Evolutionary conservation across 148 eudicot genomes (phyloP), one percentile per base, ranked within the genome.

Genomic region (Silene conica): DNA sequence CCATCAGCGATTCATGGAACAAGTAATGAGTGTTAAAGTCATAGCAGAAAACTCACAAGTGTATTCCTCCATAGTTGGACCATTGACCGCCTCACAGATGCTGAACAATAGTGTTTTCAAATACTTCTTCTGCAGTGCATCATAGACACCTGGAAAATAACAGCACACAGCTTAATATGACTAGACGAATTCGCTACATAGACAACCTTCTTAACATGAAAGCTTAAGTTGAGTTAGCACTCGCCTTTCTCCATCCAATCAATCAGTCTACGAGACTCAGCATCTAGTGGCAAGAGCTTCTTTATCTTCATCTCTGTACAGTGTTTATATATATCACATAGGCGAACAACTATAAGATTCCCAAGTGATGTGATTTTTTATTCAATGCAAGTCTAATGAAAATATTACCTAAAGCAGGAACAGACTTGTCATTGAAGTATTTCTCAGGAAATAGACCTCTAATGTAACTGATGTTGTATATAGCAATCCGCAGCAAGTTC

Each of bases 161-260:
- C 76, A 45, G 48, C 55, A 64, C 1, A 28, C 63, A 60, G 55
- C 25, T 25, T 25, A 65, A 48, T 5, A 25, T 43, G 14, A 43
- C 28, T 20, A 55, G 50, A 31, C 18, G 38, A 19, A 28, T 9
- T 41, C 52, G 20, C 26, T 23, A 70, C 68, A 26, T 1, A 38
- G 41, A 15, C 71, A 63, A 73, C 59, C 48, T 58, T 22, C 26
- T 43, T 45, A 13, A 3, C 63, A 5, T 16, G 14, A 61, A 58
- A 68, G n/a, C n/a, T 68, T 38, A 56, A 55, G 26, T 8, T 4
- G 26, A 50, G 26, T 20, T 26, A 63, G 14, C 22, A 63, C 79
- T 71, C 81, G 76, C 98, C 97, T 92, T 95, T 92, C 87, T 92
- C 97, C 97, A 95, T 95, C 98, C 98, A 94, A 62, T 95, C 98